Percentiles rank a stretch among this genome's conserved stretches.
phyloP scores from a whole-genome alignment of 2,329 filamentous ascomycete genomes.

The Madurella mycetomatis region DNA sequence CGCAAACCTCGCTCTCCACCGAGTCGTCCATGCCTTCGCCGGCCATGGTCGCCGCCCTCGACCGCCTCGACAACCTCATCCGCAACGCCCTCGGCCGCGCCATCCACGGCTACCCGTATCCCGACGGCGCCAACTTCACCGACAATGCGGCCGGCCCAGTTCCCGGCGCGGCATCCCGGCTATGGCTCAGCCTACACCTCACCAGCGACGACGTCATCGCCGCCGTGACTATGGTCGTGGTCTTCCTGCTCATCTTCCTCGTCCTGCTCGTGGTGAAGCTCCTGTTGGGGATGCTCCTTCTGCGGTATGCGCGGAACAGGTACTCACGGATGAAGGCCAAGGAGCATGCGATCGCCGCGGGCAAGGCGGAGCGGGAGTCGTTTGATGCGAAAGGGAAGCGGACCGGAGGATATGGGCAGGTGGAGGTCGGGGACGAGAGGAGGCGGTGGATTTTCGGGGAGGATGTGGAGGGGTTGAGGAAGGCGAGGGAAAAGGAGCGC shows the following conservation, averaged over 20 bases:
- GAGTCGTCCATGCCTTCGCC: constrained; percentile 61
- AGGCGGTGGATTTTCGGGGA: constrained; percentile 82
- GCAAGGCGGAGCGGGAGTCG: constrained; percentile 46
- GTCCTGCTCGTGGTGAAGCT: constrained; percentile 81
- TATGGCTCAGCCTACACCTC: constrained; percentile 47
- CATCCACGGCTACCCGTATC: constrained; percentile 57
- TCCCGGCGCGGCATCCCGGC: constrained; percentile 32
- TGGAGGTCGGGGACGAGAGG: constrained; percentile 87
- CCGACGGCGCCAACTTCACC: constrained; percentile 3
- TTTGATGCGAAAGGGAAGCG: constrained; percentile 69
- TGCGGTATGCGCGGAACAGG: constrained; percentile 72
- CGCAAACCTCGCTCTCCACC: constrained; percentile 60
- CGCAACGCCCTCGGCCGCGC: constrained; percentile 72
- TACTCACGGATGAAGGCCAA: constrained; percentile 76
- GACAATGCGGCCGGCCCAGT: constrained; percentile 21
- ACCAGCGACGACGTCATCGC: constrained; percentile 71
- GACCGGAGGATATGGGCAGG: constrained; percentile 75
- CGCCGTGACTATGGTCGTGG: constrained; percentile 72
- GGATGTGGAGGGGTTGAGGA: constrained; percentile 65
- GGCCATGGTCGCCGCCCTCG: constrained; percentile 70
- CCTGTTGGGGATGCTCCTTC: constrained; percentile 78
- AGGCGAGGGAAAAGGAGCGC: constrained; percentile 59
- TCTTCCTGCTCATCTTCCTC: constrained; percentile 81
- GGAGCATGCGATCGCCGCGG: constrained; percentile 49
- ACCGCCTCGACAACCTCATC: constrained; percentile 73